Evolutionary conservation across 1,284 basidiomycete species (phyloP).

Genomic region (Apiotrichum brassicae): DNA sequence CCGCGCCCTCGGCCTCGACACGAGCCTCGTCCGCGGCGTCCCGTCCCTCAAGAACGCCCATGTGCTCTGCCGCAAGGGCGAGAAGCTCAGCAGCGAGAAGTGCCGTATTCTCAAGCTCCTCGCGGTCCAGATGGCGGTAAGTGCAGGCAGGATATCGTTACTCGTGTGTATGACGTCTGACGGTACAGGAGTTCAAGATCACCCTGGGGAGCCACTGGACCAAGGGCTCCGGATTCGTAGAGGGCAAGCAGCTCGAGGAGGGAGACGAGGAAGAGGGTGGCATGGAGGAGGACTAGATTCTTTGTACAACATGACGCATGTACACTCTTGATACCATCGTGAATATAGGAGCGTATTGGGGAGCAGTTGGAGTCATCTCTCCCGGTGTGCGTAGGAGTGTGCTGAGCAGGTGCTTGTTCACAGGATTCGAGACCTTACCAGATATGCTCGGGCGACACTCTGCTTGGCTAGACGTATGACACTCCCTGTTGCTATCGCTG

Average conservation of each 20-base stretch:
- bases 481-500: too few species aligned
- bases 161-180: background rate
- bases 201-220: slow-evolving; percentile 69
- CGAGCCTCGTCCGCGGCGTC: slow-evolving; percentile 77
- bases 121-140: slow-evolving; percentile 70
- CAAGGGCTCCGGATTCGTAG: slow-evolving; percentile 56
- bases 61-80: slow-evolving; percentile 76
- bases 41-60: slow-evolving; percentile 78
- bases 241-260: slow-evolving; percentile 55
- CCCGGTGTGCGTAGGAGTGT: too few species aligned
- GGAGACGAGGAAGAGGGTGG: slow-evolving; percentile 20
- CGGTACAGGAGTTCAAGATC: slow-evolving; percentile 57
- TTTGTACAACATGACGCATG: slow-evolving; percentile 14
- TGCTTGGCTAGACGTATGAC: too few species aligned
- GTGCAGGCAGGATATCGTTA: slow-evolving; percentile 16
- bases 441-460: too few species aligned
- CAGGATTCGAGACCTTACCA: too few species aligned
- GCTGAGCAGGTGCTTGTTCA: too few species aligned
- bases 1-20: slow-evolving; percentile 80
- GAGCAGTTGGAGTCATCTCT: too few species aligned
- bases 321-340: slow-evolving; percentile 6
- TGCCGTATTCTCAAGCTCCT: slow-evolving; percentile 82
- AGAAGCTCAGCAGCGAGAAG: slow-evolving; percentile 72
- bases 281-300: slow-evolving; percentile 35
- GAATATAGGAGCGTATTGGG: too few species aligned